Conservation (phyloP, 805 yeast species). For the Maudiozyma bulderi region DNA sequence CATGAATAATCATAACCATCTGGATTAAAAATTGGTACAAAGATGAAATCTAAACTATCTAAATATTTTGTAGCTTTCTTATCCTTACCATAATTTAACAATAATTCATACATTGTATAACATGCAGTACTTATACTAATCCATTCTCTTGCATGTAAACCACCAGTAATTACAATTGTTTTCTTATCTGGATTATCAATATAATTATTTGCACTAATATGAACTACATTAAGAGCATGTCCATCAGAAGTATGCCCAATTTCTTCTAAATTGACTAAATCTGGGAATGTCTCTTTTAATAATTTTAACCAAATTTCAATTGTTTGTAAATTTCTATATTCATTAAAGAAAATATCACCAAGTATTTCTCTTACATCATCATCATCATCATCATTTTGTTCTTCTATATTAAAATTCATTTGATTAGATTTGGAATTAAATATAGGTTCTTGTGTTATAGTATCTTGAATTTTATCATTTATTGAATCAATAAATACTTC, state of each 20-base stretch:
- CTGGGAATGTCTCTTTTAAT: slow-evolving; percentile 52
- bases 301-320: slow-evolving; percentile 66
- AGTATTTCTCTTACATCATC: background rate
- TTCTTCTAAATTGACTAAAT: slow-evolving; percentile 49
- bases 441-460: slow-evolving; percentile 33
- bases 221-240: slow-evolving; percentile 57
- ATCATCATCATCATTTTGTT: background rate
- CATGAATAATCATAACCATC: slow-evolving; percentile 86
- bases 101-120: slow-evolving; percentile 41
- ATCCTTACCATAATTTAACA: slow-evolving; percentile 36
- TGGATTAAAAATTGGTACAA: slow-evolving; percentile 80
- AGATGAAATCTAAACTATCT: slow-evolving; percentile 55
- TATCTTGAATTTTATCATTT: slow-evolving; percentile 46
- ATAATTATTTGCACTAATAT: slow-evolving; percentile 43
- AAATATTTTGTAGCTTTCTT: slow-evolving; percentile 38
- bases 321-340: slow-evolving; percentile 56
- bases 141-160: slow-evolving; percentile 90
- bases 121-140: slow-evolving; percentile 62
- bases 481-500: slow-evolving; percentile 45
- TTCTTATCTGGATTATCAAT: slow-evolving; percentile 36
- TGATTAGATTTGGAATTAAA: slow-evolving; percentile 1
- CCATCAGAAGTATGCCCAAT: slow-evolving; percentile 75
- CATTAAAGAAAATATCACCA: slow-evolving; percentile 53
- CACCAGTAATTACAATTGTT: slow-evolving; percentile 72
- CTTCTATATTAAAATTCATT: slow-evolving; percentile 8